A percentile compares a stretch with the other conserved stretches of the same genome.
phyloP scores from a whole-genome alignment of 495 filamentous ascomycete species.

The Penicillium atrosanguineum region DNA sequence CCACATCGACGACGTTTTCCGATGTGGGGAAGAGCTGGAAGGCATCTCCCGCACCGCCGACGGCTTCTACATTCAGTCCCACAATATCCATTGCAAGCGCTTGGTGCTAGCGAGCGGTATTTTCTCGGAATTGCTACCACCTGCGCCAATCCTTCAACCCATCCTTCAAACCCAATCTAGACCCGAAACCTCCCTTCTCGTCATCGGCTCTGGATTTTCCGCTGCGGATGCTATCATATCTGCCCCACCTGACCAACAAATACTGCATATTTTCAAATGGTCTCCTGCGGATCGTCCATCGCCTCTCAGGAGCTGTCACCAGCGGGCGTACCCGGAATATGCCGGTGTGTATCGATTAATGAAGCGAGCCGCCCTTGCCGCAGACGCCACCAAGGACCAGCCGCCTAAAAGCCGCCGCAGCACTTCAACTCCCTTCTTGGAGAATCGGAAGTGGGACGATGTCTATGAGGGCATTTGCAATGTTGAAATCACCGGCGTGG shows the following conservation, averaged over 20 bases:
- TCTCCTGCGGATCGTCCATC: conserved; percentile 53
- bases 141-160: conserved; percentile 47
- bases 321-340: conserved; percentile 66
- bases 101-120: conserved; percentile 64
- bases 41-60: conserved; percentile 42
- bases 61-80: conserved; percentile 54
- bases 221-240: conserved; percentile 64
- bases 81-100: conserved; percentile 56
- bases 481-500: conserved; percentile 47
- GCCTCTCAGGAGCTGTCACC: conserved; percentile 60
- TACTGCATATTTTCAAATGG: conserved; percentile 66
- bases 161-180: conserved; percentile 27
- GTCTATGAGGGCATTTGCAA: conserved; percentile 61
- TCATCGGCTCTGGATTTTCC: conserved; percentile 65
- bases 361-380: conserved; percentile 49
- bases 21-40: conserved; percentile 39
- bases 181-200: conserved; percentile 41
- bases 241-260: conserved; percentile 46
- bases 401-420: conserved; percentile 30
- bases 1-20: conserved; percentile 52
- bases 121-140: conserved; percentile 55
- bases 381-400: conserved; percentile 13
- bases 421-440: conserved; percentile 45
- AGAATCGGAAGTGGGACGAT: conserved; percentile 47
- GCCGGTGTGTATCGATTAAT: conserved; percentile 62